phyloP scores from a whole-genome alignment of 441 rosid genomes.

The Flueggea neowawraea region DNA sequence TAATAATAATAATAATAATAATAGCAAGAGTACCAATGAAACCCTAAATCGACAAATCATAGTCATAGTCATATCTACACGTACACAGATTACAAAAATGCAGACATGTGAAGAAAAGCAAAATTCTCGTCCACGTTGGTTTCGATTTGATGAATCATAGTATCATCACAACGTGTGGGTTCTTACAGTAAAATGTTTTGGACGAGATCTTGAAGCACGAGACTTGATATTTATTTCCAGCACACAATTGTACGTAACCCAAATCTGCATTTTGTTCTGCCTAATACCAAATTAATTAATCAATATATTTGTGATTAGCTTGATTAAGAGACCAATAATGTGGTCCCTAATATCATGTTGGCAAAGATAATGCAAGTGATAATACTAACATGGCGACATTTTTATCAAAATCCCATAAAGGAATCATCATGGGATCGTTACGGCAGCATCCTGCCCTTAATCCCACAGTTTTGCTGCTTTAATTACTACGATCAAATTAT shows the following conservation, averaged over 20 bases:
- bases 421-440: conserved; percentile 41
- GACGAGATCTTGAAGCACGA: conserved; percentile 32
- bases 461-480: neutral
- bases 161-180: conserved; percentile 35
- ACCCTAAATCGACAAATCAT: neutral
- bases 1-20: too few species aligned
- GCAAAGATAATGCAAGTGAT: conserved; percentile 19
- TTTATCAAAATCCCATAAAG: conserved; percentile 42
- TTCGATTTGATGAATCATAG: conserved; percentile 32
- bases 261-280: neutral
- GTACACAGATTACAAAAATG: conserved; percentile 1
- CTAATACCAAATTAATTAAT: too few species aligned
- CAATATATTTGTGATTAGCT: conserved; percentile 10
- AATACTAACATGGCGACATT: conserved; percentile 22
- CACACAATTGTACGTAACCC: conserved; percentile 15
- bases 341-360: conserved; percentile 56
- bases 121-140: conserved; percentile 4
- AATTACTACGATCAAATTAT: too few species aligned
- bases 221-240: conserved; percentile 19
- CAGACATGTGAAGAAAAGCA: conserved; percentile 17
- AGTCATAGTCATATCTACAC: too few species aligned
- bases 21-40: neutral
- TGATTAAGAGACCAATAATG: conserved; percentile 28
- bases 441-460: conserved; percentile 51
- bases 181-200: conserved; percentile 12